These are phyloP conservation scores for Centrapalus pauciflorus DNA, from an alignment of 129 eudicot species.

Conservation along the genomic window DNA sequence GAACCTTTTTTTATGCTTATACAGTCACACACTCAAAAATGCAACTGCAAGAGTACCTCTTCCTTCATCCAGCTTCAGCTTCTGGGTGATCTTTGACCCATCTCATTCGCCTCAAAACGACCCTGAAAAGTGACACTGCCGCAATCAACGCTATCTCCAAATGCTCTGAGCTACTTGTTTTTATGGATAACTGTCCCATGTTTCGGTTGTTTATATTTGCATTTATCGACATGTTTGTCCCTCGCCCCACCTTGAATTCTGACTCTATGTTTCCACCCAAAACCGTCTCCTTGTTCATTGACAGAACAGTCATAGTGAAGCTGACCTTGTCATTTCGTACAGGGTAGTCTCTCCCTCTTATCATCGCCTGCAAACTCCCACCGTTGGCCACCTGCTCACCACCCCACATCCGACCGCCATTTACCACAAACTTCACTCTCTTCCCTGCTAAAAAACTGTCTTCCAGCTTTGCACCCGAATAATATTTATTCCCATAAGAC, in stretches of 20 bases:
- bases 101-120: constrained; percentile 52
- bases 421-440: constrained; percentile 57
- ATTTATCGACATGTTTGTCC: constrained; percentile 57
- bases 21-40: constrained; percentile 13
- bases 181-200: constrained; percentile 78
- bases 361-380: constrained; percentile 62
- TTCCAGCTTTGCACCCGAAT: constrained; percentile 69
- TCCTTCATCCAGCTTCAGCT: too few relatives aligned
- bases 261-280: constrained; percentile 69
- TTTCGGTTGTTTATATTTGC: constrained; percentile 65
- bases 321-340: constrained; percentile 71
- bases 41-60: constrained; percentile 7
- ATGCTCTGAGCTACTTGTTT: constrained; percentile 77
- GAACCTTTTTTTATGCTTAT: constrained; percentile 12
- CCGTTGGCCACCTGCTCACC: constrained; percentile 65
- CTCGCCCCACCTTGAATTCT: constrained; percentile 64
- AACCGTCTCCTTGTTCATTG: constrained; percentile 65
- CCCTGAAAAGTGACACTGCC: constrained; percentile 50
- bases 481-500: constrained; percentile 56
- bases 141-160: constrained; percentile 73
- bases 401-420: constrained; percentile 75
- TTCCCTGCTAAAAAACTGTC: constrained; percentile 53
- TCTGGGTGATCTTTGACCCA: constrained; percentile 17
- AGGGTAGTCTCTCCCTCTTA: constrained; percentile 84
- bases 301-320: constrained; percentile 53